Conservation (phyloP, 1,139 yeast species). For the Taphrina sp. region DNA sequence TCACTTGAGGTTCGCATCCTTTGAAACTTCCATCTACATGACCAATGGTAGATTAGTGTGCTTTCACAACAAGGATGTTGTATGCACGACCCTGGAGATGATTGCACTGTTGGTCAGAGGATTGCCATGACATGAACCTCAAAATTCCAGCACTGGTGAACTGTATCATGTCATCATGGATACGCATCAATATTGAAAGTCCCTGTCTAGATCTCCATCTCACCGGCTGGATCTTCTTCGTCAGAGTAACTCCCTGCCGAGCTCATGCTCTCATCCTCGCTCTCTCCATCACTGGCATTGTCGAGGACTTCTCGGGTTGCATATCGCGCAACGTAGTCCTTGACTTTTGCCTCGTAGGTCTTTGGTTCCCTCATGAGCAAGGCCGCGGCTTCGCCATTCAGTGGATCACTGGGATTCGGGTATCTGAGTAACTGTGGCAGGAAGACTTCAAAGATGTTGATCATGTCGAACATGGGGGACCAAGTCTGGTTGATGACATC, state of each 20-base stretch:
- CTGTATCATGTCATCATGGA: too few relatives aligned
- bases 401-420: conserved; percentile 92
- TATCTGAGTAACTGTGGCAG: conserved; percentile 86
- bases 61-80: too few relatives aligned
- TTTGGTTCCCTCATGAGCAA: conserved; percentile 70
- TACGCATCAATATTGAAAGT: too few relatives aligned
- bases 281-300: conserved; percentile 41
- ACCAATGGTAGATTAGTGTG: too few relatives aligned
- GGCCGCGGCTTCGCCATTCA: conserved; percentile 87
- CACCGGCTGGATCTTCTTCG: conserved; percentile 51
- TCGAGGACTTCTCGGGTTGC: conserved; percentile 55
- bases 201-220: conserved; percentile 44
- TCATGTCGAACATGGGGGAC: conserved; percentile 92
- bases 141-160: too few relatives aligned
- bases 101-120: too few relatives aligned
- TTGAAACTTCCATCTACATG: too few relatives aligned
- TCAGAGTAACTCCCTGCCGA: conserved; percentile 51
- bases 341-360: conserved; percentile 67
- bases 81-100: too few relatives aligned
- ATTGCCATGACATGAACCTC: too few relatives aligned
- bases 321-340: conserved; percentile 65
- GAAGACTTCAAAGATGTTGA: conserved; percentile 88
- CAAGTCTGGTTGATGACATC: conserved; percentile 97
- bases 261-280: conserved; percentile 49
- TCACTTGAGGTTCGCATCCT: too few relatives aligned